Percentiles rank a stretch among this genome's conserved stretches.
phyloP scores from a whole-genome alignment of 2,329 filamentous ascomycete genomes.

The Fusarium sambucinum region DNA sequence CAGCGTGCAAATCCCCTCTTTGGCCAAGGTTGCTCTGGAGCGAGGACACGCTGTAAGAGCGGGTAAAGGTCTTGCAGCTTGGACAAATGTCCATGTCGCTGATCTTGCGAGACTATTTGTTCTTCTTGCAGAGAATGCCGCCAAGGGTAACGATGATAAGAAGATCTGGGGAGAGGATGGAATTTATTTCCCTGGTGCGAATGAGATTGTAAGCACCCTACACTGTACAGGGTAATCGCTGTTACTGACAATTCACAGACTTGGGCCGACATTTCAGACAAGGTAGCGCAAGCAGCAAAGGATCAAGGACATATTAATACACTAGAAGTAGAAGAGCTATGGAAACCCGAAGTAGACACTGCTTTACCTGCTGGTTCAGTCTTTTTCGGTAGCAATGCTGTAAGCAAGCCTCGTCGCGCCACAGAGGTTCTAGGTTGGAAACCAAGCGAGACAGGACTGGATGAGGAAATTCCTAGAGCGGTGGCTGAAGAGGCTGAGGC shows the following conservation, averaged over 20 bases:
- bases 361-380: slow-evolving; percentile 59
- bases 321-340: slow-evolving; percentile 47
- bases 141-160: slow-evolving; percentile 33
- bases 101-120: slow-evolving; percentile 51
- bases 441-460: slow-evolving; percentile 61
- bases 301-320: slow-evolving; percentile 44
- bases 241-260: slow-evolving; percentile 29
- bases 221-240: not conserved
- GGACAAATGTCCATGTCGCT: slow-evolving; percentile 54
- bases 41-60: slow-evolving; percentile 50
- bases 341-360: slow-evolving; percentile 59
- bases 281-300: slow-evolving; percentile 46
- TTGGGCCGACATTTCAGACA: slow-evolving; percentile 51
- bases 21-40: slow-evolving; percentile 52
- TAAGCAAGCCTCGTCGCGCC: slow-evolving; percentile 63
- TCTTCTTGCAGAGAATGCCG: slow-evolving; percentile 50
- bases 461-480: slow-evolving; percentile 55
- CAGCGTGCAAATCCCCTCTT: slow-evolving; percentile 57
- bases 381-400: slow-evolving; percentile 69
- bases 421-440: slow-evolving; percentile 67
- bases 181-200: slow-evolving; percentile 52
- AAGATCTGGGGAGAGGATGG: slow-evolving; percentile 56
- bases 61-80: slow-evolving; percentile 51
- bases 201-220: slow-evolving; percentile 46
- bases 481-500: slow-evolving; percentile 44